These are phyloP conservation scores for Calvatia gigantea DNA, from an alignment of 768 basidiomycete genomes.

Conservation along the genomic window DNA sequence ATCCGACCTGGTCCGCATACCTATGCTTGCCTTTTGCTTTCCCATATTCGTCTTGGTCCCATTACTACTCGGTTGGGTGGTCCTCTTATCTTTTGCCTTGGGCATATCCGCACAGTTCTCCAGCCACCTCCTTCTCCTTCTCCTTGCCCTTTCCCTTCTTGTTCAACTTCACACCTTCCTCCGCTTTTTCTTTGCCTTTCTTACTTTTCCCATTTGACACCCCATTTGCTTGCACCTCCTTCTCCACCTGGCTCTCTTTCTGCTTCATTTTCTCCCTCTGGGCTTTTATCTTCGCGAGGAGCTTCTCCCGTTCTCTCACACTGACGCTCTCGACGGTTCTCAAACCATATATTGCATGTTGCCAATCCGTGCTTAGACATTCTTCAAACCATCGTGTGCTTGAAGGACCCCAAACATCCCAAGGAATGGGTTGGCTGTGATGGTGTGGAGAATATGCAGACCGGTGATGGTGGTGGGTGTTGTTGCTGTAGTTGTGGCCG, in stretches of 20 bases:
- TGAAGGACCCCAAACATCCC: conserved; percentile 49
- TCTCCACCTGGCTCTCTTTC: conserved; percentile 4
- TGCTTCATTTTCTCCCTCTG: not conserved
- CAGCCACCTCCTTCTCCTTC: conserved; percentile 1
- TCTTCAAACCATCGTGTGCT: conserved; percentile 55
- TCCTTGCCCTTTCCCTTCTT: not conserved
- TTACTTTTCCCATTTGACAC: not conserved
- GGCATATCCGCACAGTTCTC: no score
- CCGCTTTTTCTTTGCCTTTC: not conserved
- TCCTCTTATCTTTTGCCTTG: no score
- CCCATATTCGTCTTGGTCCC: not conserved
- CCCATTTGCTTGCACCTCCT: not conserved
- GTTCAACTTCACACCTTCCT: conserved; percentile 2
- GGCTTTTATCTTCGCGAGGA: conserved; percentile 7
- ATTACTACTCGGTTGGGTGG: no score
- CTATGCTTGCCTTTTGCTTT: not conserved
- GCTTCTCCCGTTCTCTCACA: conserved; percentile 13
- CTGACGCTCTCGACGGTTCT: conserved; percentile 45
- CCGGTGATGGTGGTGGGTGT: conserved; percentile 2
- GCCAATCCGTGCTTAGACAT: conserved; percentile 48
- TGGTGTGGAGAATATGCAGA: conserved; percentile 9
- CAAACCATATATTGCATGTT: conserved; percentile 50
- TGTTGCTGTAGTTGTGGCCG: no score
- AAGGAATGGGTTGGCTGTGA: conserved; percentile 28
- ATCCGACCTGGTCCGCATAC: not conserved